Evolutionary conservation across 2,329 filamentous ascomycete species (phyloP).

Genomic region (Didymella pinodella): DNA sequence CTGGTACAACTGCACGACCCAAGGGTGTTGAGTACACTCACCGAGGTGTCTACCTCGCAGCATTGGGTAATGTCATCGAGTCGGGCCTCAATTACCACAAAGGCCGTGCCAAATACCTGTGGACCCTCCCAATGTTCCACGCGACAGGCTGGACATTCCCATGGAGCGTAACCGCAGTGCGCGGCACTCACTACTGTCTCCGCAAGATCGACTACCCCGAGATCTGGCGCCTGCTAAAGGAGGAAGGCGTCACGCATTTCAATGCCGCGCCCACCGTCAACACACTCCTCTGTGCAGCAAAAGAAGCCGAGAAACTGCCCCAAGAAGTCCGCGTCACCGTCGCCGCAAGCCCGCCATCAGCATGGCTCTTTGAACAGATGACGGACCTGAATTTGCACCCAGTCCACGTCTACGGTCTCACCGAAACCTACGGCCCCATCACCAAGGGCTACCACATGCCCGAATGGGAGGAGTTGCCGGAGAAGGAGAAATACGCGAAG

Average conservation of each 20-base stretch:
- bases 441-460: conserved; percentile 92
- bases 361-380: conserved; percentile 94
- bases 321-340: conserved; percentile 85
- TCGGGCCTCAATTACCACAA: conserved; percentile 77
- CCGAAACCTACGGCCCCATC: conserved; percentile 92
- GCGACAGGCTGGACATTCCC: conserved; percentile 81
- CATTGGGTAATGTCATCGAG: conserved; percentile 86
- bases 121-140: conserved; percentile 90
- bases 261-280: conserved; percentile 97
- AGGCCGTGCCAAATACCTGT: conserved; percentile 81
- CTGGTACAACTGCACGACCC: conserved; percentile 87
- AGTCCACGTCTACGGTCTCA: conserved; percentile 89
- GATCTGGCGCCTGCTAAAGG: conserved; percentile 88
- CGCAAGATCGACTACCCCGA: conserved; percentile 93
- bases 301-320: conserved; percentile 74
- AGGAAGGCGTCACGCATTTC: conserved; percentile 91
- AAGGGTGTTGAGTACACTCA: conserved; percentile 96
- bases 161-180: conserved; percentile 89
- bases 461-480: conserved; percentile 77
- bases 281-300: conserved; percentile 83
- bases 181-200: conserved; percentile 94
- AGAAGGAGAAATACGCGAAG: conserved; percentile 79
- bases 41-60: conserved; percentile 83
- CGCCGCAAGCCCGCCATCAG: conserved; percentile 87
- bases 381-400: conserved; percentile 83